A percentile compares a stretch with the other conserved stretches of the same genome.
phyloP scores from a whole-genome alignment of 192 early-diverging fungal species.

The Dissophora ornata region DNA sequence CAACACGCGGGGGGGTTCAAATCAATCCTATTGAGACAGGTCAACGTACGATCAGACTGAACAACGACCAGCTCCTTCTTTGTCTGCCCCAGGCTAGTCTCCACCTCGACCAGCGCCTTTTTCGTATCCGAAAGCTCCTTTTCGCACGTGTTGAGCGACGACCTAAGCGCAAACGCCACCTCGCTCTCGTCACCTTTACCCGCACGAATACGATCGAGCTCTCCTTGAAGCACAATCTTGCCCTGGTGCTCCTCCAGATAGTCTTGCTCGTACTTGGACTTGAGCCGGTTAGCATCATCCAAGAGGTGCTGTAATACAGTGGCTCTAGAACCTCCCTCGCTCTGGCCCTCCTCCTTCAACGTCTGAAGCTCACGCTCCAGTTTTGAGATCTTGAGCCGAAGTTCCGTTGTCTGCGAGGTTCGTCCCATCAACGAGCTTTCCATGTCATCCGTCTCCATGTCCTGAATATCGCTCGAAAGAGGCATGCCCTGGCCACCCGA shows the following conservation, averaged over 20 bases:
- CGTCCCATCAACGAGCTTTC: conserved; percentile 45
- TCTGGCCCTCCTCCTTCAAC: conserved; percentile 46
- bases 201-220: conserved; percentile 44
- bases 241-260: conserved; percentile 64
- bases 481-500: conserved; percentile 54
- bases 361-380: conserved; percentile 47
- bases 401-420: conserved; percentile 33
- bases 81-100: conserved; percentile 37
- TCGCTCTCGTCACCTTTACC: conserved; percentile 45
- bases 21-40: no score
- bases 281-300: conserved; percentile 69
- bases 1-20: no score
- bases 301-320: conserved; percentile 68
- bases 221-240: conserved; percentile 59
- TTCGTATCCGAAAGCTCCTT: conserved; percentile 48
- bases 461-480: conserved; percentile 27
- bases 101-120: conserved; percentile 39
- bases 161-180: conserved; percentile 22
- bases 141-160: conserved; percentile 38
- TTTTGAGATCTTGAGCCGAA: conserved; percentile 31
- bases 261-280: conserved; percentile 71
- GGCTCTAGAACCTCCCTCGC: conserved; percentile 50
- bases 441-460: conserved; percentile 47
- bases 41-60: conserved; percentile 52
- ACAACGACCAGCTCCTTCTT: conserved; percentile 50